Evolutionary conservation across 441 rosid genomes (phyloP), one percentile per base, ranked within the genome.

Genomic region (Corymbia calophylla): DNA sequence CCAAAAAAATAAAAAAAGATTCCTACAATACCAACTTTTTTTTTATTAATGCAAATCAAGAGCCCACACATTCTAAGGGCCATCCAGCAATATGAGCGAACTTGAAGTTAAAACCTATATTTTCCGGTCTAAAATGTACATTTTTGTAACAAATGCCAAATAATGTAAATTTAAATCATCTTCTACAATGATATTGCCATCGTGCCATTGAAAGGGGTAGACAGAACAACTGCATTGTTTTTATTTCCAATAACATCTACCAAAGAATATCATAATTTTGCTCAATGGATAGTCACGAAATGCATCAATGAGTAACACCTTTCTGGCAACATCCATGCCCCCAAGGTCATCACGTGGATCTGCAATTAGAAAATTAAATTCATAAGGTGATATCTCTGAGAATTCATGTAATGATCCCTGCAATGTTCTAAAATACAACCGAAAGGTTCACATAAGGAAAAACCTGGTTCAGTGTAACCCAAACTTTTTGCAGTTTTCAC

Each of bases 391-490:
- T 89, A 21, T 62, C 84, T 66, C 35, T 17, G 23, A 90, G 89
- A 70, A 87, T 86, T 82, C 53, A 44, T 44, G n/a, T 13, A 77
- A 39, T 23, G 2, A 44, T 44, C 81, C 51, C 51, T 44, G 51
- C 84, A 77, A 77, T 77, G 84, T 12, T 77, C 84, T 77, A 77
- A n/a, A 77, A 44, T 44, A 44, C 51, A 77, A 77, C 84, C 7
- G 84, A 23, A 51, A 87, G 87, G 89, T 87, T 86, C 68, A 90
- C 81, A 16, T 55, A 35, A 90, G 8, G 48, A 44, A 87, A 70
- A 86, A 97, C 99, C 99, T 95, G 99, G 99, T 91, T 98, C 99
- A 80, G 99, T 98, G 94, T 94, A 97, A 88, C 99, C 99, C 89
- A 95, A 91, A 66, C 92, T 92, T 93, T 96, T 97, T 48, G 99